A percentile compares a stretch with the other conserved stretches of the same genome.
Conservation (phyloP, 257 asterid genomes). For the Rehmannia glutinosa region DNA sequence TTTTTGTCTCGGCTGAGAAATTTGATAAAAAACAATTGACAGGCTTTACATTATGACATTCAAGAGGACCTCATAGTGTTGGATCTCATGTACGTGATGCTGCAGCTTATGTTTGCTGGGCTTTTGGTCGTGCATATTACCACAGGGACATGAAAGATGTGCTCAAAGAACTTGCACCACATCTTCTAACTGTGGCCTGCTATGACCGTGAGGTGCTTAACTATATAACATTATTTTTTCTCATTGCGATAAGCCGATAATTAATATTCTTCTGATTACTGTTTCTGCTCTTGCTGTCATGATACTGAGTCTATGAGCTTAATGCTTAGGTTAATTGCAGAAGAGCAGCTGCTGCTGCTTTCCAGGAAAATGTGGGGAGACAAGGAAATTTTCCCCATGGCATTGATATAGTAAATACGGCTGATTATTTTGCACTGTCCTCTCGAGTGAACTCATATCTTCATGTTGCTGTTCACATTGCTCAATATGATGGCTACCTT, state of each 20-base stretch:
- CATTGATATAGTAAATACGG: constrained; percentile 84
- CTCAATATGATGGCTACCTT: constrained; percentile 87
- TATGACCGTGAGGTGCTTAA: constrained; percentile 94
- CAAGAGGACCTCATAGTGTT: constrained; percentile 98
- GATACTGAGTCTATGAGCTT: constrained; percentile 28
- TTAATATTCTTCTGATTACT: not conserved
- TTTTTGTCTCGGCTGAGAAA: constrained; percentile 9
- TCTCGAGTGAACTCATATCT: constrained; percentile 87
- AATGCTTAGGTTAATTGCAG: constrained; percentile 88
- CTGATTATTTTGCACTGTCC: constrained; percentile 96
- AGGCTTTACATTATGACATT: constrained; percentile 95
- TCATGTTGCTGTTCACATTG: constrained; percentile 75
- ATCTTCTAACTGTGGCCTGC: constrained; percentile 89
- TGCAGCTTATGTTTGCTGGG: constrained; percentile 99
- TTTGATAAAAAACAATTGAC: not conserved
- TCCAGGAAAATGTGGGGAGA: constrained; percentile 98
- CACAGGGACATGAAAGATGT: constrained; percentile 76
- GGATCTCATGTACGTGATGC: constrained; percentile 99
- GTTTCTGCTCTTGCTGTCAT: constrained; percentile 15
- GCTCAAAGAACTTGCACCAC: constrained; percentile 81
- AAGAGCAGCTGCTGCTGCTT: constrained; percentile 99
- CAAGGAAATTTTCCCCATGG: constrained; percentile 91
- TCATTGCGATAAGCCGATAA: not conserved
- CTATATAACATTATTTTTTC: not conserved
- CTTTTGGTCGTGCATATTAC: constrained; percentile 93